phyloP scores from a whole-genome alignment of 1,139 yeast species.

The Saccharomycopsis phalli region DNA sequence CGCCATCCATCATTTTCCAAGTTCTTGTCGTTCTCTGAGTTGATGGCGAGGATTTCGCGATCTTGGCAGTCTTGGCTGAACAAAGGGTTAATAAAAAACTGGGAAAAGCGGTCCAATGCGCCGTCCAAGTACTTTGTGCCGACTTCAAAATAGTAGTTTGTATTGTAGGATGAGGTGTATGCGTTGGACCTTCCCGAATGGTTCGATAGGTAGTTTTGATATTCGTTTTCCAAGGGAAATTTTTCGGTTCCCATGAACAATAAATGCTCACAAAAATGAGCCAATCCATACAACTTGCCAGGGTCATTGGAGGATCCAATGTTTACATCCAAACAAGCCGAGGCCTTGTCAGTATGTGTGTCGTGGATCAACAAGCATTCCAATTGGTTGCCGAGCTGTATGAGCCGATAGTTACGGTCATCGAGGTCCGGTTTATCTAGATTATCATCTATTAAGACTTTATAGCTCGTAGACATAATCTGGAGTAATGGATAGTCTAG shows the following conservation, averaged over 20 bases:
- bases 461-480: not conserved
- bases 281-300: slow-evolving; percentile 67
- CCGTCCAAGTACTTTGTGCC: slow-evolving; percentile 70
- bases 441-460: slow-evolving; percentile 8
- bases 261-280: slow-evolving; percentile 94
- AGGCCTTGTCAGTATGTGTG: slow-evolving; percentile 79
- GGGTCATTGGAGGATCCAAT: slow-evolving; percentile 88
- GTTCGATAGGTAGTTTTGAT: slow-evolving; percentile 64
- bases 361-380: slow-evolving; percentile 76
- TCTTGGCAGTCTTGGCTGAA: slow-evolving; percentile 78
- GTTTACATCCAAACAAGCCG: slow-evolving; percentile 87
- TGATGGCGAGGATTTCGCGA: slow-evolving; percentile 90
- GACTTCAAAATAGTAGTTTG: slow-evolving; percentile 86
- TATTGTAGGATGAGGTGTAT: slow-evolving; percentile 80
- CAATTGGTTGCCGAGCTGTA: slow-evolving; percentile 58
- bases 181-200: slow-evolving; percentile 71
- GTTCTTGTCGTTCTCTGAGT: slow-evolving; percentile 91
- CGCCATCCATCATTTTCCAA: slow-evolving; percentile 88
- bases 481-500: too few species aligned
- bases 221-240: slow-evolving; percentile 88
- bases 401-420: slow-evolving; percentile 62
- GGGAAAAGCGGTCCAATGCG: slow-evolving; percentile 87
- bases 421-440: slow-evolving; percentile 59
- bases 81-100: slow-evolving; percentile 80
- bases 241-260: slow-evolving; percentile 95